phyloP scores from a whole-genome alignment of 2,329 filamentous ascomycete species.

The Metarhizium brunneum region DNA sequence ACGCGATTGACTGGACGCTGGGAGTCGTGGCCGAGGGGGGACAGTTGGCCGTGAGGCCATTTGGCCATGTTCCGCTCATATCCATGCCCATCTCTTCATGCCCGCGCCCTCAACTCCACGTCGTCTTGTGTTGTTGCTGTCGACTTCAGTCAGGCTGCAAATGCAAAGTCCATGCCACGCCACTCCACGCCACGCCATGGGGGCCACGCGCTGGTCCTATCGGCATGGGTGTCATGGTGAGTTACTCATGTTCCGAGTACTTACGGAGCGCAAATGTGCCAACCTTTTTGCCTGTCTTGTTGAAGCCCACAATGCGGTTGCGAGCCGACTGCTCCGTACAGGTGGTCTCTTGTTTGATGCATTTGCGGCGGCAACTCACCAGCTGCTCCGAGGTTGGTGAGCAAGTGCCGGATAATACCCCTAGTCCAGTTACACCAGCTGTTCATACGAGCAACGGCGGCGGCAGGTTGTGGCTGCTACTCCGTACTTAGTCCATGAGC shows the following conservation, averaged over 20 bases:
- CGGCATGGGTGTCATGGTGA: too few relatives aligned
- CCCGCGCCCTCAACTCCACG: background rate
- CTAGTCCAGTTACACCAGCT: background rate
- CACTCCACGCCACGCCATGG: background rate
- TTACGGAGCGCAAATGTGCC: too few relatives aligned
- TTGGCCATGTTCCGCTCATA: background rate
- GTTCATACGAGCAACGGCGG: background rate
- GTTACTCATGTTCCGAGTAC: too few relatives aligned
- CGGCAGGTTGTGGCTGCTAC: conserved; percentile 1
- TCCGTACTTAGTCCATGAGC: background rate
- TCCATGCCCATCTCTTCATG: background rate
- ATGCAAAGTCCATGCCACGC: background rate
- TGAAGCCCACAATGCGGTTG: background rate
- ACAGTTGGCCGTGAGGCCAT: too few relatives aligned
- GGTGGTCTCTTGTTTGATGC: background rate
- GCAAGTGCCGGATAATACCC: background rate
- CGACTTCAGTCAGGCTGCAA: background rate
- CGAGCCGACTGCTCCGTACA: background rate
- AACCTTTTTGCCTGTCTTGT: too few relatives aligned
- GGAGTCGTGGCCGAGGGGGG: too few relatives aligned
- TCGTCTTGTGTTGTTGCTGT: background rate
- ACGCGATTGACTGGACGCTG: background rate
- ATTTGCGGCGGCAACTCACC: background rate
- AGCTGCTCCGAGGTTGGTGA: background rate
- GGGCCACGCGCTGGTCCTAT: too few relatives aligned